Conservation (phyloP, 345 rosid genomes). For the Salix arbutifolia region DNA sequence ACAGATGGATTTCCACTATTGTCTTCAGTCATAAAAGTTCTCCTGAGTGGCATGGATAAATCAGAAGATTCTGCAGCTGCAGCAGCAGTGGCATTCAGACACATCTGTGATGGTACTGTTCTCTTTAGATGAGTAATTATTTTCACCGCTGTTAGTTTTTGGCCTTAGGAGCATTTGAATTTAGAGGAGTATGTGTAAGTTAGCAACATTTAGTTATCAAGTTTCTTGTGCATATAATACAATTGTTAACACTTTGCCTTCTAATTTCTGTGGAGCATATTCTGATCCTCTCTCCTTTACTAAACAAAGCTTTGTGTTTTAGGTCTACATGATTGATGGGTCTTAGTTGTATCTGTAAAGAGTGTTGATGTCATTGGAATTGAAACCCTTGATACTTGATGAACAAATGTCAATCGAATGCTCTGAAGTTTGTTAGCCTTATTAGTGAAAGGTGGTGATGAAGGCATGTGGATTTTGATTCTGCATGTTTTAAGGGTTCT, state of each 20-base stretch:
- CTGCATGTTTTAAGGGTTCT: neutral
- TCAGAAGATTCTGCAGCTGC: conserved; percentile 98
- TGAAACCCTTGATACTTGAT: neutral
- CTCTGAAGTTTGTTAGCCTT: neutral
- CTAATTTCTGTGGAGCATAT: neutral
- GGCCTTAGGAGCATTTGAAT: conserved; percentile 1
- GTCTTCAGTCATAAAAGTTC: conserved; percentile 67
- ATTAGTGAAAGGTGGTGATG: neutral
- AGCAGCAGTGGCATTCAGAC: conserved; percentile 94
- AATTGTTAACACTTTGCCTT: neutral
- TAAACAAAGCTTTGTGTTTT: neutral
- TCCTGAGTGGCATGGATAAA: conserved; percentile 82
- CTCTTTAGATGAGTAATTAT: neutral
- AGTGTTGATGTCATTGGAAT: neutral
- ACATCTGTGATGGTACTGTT: conserved; percentile 75
- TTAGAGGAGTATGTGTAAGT: neutral
- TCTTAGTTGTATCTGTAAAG: neutral
- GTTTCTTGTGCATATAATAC: neutral
- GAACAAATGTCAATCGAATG: neutral
- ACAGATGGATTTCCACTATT: conserved; percentile 66
- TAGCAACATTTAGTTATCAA: neutral
- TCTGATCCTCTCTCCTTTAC: neutral
- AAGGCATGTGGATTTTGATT: neutral
- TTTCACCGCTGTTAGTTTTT: neutral
- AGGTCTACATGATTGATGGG: neutral